These are phyloP conservation scores for Boechera divaricarpa DNA, from an alignment of 345 rosid species.

Conservation along the genomic window DNA sequence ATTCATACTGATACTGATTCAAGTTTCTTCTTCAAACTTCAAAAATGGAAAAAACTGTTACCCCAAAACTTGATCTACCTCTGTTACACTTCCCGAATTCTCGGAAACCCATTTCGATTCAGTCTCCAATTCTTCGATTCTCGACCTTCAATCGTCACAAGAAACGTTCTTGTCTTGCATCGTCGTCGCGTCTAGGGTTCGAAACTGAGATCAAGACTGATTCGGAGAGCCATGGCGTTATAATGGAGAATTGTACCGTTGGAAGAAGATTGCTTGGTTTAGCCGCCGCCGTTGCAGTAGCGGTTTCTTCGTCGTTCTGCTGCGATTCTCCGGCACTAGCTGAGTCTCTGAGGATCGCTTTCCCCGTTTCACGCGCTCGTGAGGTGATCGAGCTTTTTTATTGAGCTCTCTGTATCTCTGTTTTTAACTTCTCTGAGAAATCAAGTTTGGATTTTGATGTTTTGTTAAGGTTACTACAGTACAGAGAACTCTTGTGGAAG, in stretches of 20 bases:
- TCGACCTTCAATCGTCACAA: conserved; percentile 33
- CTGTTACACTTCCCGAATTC: conserved; percentile 38
- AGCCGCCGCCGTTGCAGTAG: conserved; percentile 58
- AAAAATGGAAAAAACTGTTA: conserved; percentile 54
- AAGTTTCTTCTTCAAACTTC: conserved; percentile 17
- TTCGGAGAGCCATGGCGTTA: conserved; percentile 26
- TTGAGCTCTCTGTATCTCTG: conserved; percentile 35
- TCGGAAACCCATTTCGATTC: conserved; percentile 40
- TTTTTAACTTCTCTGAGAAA: conserved; percentile 15
- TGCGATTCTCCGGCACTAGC: conserved; percentile 72
- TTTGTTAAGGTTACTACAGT: conserved; percentile 75
- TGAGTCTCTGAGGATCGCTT: conserved; percentile 76
- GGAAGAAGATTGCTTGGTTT: conserved; percentile 58
- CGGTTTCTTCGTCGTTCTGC: conserved; percentile 50
- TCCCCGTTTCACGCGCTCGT: conserved; percentile 79
- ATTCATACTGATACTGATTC: background rate
- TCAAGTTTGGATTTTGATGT: background rate
- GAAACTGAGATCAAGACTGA: conserved; percentile 28
- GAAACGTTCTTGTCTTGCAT: conserved; percentile 43
- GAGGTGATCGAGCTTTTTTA: conserved; percentile 56
- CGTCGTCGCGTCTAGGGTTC: conserved; percentile 27
- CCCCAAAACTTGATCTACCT: conserved; percentile 44
- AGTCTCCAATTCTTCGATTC: conserved; percentile 34
- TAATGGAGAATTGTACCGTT: conserved; percentile 36
- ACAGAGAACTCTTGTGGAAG: conserved; percentile 91